A percentile compares a stretch with the other conserved stretches of the same genome.
Conservation (phyloP, 2,329 filamentous ascomycete genomes). For the Penicillium sclerotigenum region DNA sequence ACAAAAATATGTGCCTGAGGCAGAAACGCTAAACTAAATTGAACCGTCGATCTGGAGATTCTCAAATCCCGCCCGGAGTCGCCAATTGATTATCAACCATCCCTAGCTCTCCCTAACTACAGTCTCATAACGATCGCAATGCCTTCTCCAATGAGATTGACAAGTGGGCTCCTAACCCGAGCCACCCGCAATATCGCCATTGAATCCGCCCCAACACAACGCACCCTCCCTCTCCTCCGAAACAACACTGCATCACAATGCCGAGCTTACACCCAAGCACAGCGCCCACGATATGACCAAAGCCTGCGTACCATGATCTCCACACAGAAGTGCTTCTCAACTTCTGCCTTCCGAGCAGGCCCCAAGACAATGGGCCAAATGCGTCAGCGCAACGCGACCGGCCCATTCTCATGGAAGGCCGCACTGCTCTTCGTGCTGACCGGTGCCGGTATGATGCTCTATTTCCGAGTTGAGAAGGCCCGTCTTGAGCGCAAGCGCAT, state of each 20-base stretch:
- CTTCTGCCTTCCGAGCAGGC: conserved; percentile 21
- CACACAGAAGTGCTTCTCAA: conserved; percentile 28
- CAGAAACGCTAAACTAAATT: conserved; percentile 21
- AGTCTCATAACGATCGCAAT: conserved; percentile 17
- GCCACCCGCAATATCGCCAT: conserved; percentile 14
- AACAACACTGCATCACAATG: conserved; percentile 21
- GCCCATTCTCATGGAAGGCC: conserved; percentile 88
- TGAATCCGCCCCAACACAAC: conserved; percentile 14
- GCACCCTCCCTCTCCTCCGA: conserved; percentile 19
- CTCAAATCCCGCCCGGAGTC: conserved; percentile 15
- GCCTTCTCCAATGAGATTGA: conserved; percentile 28
- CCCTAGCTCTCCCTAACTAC: conserved; percentile 3
- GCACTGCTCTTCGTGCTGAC: conserved; percentile 79
- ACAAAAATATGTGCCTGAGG: conserved; percentile 15
- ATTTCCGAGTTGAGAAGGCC: conserved; percentile 90
- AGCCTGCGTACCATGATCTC: conserved; percentile 9
- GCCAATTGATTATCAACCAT: conserved; percentile 8
- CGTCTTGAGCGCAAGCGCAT: conserved; percentile 85
- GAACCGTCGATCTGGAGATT: conserved; percentile 25
- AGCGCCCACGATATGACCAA: conserved; percentile 18
- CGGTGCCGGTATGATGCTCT: conserved; percentile 74
- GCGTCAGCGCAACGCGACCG: conserved; percentile 39
- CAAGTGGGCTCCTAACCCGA: conserved; percentile 18
- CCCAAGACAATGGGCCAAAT: conserved; percentile 43
- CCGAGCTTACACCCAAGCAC: conserved; percentile 22